Evolutionary conservation across 2,329 filamentous ascomycete species (phyloP).

Genomic region (Beauveria bassiana): DNA sequence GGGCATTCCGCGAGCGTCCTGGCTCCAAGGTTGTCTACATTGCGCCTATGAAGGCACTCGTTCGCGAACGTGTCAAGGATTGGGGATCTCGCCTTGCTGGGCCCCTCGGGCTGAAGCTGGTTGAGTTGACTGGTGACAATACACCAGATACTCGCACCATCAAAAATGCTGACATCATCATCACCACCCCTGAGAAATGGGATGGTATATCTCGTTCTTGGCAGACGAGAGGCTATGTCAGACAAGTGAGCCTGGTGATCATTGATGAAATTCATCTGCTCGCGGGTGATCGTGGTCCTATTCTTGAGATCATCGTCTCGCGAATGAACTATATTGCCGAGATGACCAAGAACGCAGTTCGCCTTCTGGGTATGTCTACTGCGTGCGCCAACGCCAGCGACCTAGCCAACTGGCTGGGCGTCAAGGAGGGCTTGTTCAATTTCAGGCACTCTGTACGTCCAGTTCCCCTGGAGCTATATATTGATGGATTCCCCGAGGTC

Average conservation of each 20-base stretch:
- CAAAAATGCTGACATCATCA: slow-evolving; percentile 91
- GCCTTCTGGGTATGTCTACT: slow-evolving; percentile 96
- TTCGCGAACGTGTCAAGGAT: slow-evolving; percentile 91
- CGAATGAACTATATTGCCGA: slow-evolving; percentile 98
- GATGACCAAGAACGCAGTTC: slow-evolving; percentile 80
- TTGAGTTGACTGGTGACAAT: slow-evolving; percentile 94
- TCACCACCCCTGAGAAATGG: slow-evolving; percentile 99
- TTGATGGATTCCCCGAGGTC: slow-evolving; percentile 93
- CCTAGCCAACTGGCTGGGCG: slow-evolving; percentile 91
- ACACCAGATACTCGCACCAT: slow-evolving; percentile 96
- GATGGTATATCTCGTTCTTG: slow-evolving; percentile 98
- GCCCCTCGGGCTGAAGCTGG: slow-evolving; percentile 80
- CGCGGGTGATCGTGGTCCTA: slow-evolving; percentile 93
- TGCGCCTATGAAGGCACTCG: slow-evolving; percentile 97
- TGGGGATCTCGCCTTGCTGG: slow-evolving; percentile 77
- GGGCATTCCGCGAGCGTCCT: slow-evolving; percentile 90
- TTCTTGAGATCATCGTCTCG: slow-evolving; percentile 91
- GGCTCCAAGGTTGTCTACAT: slow-evolving; percentile 98
- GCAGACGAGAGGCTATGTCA: slow-evolving; percentile 95
- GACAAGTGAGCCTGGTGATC: slow-evolving; percentile 90
- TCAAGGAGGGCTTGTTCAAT: slow-evolving; percentile 93
- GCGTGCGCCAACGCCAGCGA: slow-evolving; percentile 94
- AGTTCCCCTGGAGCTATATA: slow-evolving; percentile 91
- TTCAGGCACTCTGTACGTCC: slow-evolving; percentile 95
- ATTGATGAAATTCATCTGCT: slow-evolving; percentile 98